Conservation (phyloP, 164 flowering plant species). For the Vitis rotundifolia region DNA sequence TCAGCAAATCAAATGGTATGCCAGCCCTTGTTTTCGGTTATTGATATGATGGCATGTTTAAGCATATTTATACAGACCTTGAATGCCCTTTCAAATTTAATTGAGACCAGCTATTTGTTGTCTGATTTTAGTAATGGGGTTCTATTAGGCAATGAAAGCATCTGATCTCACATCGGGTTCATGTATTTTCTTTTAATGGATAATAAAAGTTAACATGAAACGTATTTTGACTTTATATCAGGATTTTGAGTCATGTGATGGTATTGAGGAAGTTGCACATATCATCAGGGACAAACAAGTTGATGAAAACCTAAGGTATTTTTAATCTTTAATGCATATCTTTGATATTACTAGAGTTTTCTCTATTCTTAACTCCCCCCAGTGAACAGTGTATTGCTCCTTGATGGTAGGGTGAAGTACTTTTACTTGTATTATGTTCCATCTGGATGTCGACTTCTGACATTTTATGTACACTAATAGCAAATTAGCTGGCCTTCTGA, state of each 20-base stretch:
- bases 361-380: background rate
- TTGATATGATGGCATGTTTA: background rate
- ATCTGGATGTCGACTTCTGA: no score
- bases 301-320: slow-evolving; percentile 82
- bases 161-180: no score
- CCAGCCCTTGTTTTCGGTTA: background rate
- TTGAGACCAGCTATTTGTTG: background rate
- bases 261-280: slow-evolving; percentile 83
- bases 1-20: slow-evolving; percentile 83
- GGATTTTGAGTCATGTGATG: slow-evolving; percentile 88
- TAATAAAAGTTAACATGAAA: no score
- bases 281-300: slow-evolving; percentile 79
- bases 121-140: no score
- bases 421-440: background rate
- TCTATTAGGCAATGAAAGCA: no score
- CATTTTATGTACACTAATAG: no score
- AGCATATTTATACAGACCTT: no score
- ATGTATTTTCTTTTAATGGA: no score
- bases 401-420: background rate
- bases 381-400: background rate
- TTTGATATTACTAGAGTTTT: background rate
- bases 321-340: background rate
- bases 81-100: background rate
- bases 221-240: slow-evolving; percentile 21
- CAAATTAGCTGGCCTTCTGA: no score